Conservation (phyloP, 371 early-diverging fungal species). For the Rozella allomycis region DNA sequence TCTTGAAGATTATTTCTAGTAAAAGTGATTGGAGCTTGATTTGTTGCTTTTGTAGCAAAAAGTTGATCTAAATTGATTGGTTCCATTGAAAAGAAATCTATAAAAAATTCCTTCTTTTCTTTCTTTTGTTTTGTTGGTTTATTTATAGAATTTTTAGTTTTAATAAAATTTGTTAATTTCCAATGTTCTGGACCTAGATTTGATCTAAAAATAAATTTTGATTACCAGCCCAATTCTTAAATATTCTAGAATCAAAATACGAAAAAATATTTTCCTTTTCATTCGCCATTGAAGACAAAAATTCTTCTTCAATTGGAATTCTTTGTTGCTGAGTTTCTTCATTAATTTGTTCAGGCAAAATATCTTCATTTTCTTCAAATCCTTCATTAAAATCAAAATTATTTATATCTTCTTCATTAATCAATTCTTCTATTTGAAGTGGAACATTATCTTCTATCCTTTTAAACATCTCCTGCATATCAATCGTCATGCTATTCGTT, state of each 20-base stretch:
- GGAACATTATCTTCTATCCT: background rate
- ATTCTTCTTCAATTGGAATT: background rate
- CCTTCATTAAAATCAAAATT: background rate
- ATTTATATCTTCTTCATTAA: background rate
- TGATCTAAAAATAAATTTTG: no score
- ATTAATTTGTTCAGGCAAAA: conserved; percentile 10
- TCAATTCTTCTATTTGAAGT: background rate
- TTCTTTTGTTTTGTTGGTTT: no score
- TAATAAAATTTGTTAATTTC: conserved; percentile 28
- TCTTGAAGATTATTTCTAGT: no score
- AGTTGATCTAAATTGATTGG: no score
- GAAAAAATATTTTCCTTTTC: conserved; percentile 35
- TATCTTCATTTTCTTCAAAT: conserved; percentile 9
- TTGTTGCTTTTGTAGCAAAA: no score
- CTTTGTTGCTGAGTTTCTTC: conserved; percentile 4
- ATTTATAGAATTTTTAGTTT: no score
- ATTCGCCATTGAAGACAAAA: conserved; percentile 4
- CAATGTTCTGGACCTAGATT: conserved; percentile 87
- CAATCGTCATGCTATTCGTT: no score
- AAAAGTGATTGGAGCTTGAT: no score
- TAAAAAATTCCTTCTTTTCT: no score
- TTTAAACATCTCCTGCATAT: conserved; percentile 4
- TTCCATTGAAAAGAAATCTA: no score
- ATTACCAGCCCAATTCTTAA: conserved; percentile 80
- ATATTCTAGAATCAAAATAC: conserved; percentile 64